phyloP scores from a whole-genome alignment of 768 basidiomycete species.

The Tephrocybe sp. region DNA sequence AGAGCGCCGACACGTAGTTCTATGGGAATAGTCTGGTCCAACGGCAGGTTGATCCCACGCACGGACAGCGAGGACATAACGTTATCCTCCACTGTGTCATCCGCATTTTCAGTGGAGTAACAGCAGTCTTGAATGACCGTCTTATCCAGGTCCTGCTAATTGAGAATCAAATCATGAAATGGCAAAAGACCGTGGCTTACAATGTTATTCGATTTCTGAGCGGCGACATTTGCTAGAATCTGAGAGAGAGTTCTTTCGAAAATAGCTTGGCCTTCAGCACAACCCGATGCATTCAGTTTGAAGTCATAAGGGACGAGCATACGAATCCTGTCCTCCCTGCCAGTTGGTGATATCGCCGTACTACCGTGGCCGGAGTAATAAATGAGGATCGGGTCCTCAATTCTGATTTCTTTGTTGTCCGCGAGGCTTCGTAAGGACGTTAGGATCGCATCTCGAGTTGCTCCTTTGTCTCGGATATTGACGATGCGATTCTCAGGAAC shows the following conservation, averaged over 20 bases:
- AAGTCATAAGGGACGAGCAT: conserved; percentile 5
- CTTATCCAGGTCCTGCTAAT: background rate
- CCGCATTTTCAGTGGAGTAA: background rate
- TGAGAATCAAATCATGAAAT: background rate
- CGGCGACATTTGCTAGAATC: background rate
- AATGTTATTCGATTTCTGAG: conserved; percentile 7
- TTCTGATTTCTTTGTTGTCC: background rate
- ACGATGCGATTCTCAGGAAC: background rate
- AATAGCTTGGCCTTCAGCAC: background rate
- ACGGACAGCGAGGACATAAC: background rate
- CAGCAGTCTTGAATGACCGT: conserved; percentile 11
- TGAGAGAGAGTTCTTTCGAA: background rate
- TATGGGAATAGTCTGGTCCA: background rate
- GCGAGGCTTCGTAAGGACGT: background rate
- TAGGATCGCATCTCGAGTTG: background rate
- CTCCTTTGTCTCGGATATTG: background rate
- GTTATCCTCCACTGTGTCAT: background rate
- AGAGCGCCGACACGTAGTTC: background rate
- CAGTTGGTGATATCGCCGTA: background rate
- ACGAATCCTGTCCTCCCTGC: background rate
- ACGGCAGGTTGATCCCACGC: background rate
- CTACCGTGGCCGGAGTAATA: conserved; percentile 8
- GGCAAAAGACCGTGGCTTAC: background rate
- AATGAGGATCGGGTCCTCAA: conserved; percentile 2
- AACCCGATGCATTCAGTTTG: background rate